These are phyloP conservation scores for Hypomyces perniciosus DNA, from an alignment of 2,329 filamentous ascomycete species.

Conservation along the genomic window DNA sequence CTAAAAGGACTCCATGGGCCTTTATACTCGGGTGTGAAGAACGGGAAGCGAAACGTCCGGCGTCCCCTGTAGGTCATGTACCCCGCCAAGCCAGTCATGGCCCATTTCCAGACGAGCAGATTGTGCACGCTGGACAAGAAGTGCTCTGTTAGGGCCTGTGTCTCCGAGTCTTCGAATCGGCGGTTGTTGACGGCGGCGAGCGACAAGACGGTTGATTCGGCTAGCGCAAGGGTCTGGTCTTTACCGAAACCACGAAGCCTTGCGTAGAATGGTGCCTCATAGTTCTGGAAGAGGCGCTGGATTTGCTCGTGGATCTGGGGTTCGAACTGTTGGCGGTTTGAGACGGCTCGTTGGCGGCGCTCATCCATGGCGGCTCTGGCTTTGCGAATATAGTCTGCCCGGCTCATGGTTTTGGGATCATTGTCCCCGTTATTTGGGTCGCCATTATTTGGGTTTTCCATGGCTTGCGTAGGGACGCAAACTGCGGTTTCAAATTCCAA, in stretches of 20 bases:
- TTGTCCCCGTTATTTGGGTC: conserved; percentile 21
- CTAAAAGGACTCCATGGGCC: conserved; percentile 26
- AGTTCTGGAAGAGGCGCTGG: conserved; percentile 26
- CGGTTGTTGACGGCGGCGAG: conserved; percentile 26
- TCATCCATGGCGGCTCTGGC: conserved; percentile 27
- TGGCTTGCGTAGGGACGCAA: neutral
- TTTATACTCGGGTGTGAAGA: conserved; percentile 30
- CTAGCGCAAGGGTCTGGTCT: conserved; percentile 23
- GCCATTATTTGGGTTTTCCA: conserved; percentile 15
- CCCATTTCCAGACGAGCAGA: conserved; percentile 25
- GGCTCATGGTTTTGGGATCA: conserved; percentile 15
- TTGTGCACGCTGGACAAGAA: conserved; percentile 26
- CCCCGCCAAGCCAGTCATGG: conserved; percentile 20
- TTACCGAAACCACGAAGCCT: conserved; percentile 24
- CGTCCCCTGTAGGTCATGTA: conserved; percentile 24
- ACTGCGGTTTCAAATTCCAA: no score
- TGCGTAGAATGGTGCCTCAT: conserved; percentile 28
- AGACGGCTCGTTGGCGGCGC: conserved; percentile 24
- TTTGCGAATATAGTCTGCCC: conserved; percentile 17
- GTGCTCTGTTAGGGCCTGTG: conserved; percentile 30
- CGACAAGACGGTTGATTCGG: conserved; percentile 23
- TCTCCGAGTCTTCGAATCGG: conserved; percentile 30
- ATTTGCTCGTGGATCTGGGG: conserved; percentile 27
- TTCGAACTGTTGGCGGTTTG: conserved; percentile 25
- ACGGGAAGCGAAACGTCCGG: conserved; percentile 34